These are phyloP conservation scores for Jaapia argillacea DNA, from an alignment of 768 basidiomycete species.

Conservation along the genomic window DNA sequence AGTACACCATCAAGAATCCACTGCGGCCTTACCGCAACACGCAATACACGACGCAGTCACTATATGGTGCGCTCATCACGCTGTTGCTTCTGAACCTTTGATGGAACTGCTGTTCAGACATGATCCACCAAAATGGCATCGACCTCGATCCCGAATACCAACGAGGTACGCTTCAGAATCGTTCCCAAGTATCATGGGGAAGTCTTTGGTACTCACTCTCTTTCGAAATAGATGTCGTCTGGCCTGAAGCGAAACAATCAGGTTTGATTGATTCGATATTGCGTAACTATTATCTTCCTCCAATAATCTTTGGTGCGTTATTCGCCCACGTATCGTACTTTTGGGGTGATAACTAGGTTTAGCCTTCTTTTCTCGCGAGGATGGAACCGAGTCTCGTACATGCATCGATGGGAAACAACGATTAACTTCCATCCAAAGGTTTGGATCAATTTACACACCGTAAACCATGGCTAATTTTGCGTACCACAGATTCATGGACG, in stretches of 20 bases:
- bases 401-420: conserved; percentile 74
- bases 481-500: conserved; percentile 44
- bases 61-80: conserved; percentile 26
- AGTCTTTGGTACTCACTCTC: not conserved
- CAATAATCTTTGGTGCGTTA: conserved; percentile 50
- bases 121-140: conserved; percentile 17
- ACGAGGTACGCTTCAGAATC: conserved; percentile 29
- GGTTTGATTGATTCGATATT: conserved; percentile 56
- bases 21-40: conserved; percentile 29
- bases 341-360: conserved; percentile 1
- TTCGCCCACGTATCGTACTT: not conserved
- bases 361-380: conserved; percentile 30
- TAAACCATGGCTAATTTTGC: not conserved
- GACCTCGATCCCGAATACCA: conserved; percentile 61
- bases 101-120: not conserved
- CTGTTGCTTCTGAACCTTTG: not conserved
- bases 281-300: conserved; percentile 57
- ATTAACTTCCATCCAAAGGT: conserved; percentile 57
- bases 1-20: conserved; percentile 12
- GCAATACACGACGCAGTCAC: conserved; percentile 30
- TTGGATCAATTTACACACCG: conserved; percentile 1
- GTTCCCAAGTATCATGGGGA: not conserved
- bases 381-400: conserved; percentile 33
- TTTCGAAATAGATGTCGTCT: conserved; percentile 42
- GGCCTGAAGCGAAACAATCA: conserved; percentile 50